Conservation (phyloP, 768 basidiomycete genomes). For the Phaffia australis region DNA sequence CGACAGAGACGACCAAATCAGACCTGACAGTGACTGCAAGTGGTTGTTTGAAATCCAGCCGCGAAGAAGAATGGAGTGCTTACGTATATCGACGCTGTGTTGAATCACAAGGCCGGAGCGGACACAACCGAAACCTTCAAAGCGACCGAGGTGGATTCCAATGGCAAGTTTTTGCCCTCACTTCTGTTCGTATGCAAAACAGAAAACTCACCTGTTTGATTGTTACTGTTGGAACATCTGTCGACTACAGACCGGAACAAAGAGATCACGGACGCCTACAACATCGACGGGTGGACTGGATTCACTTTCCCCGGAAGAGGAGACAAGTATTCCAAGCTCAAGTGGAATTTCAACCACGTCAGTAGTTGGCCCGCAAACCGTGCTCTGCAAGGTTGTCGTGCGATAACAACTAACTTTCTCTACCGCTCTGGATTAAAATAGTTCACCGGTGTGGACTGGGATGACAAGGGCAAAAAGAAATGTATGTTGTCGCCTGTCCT, state of each 20-base stretch:
- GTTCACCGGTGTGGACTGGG: conserved; percentile 67
- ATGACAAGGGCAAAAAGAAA: conserved; percentile 53
- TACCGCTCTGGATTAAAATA: conserved; percentile 45
- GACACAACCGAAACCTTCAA: conserved; percentile 60
- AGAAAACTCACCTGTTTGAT: no score
- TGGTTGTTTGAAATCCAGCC: neutral
- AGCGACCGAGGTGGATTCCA: conserved; percentile 59
- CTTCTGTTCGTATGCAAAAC: no score
- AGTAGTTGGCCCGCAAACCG: conserved; percentile 5
- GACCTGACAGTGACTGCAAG: neutral
- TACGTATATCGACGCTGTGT: conserved; percentile 46
- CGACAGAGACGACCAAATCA: neutral
- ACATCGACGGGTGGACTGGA: conserved; percentile 51
- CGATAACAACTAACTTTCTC: conserved; percentile 59
- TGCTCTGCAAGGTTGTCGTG: neutral
- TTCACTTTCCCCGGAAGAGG: conserved; percentile 72
- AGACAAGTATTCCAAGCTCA: conserved; percentile 43
- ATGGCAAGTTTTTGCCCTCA: conserved; percentile 27
- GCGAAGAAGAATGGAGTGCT: conserved; percentile 62
- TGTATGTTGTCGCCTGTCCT: conserved; percentile 45
- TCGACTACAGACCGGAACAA: conserved; percentile 48
- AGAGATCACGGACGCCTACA: conserved; percentile 48
- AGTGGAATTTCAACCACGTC: conserved; percentile 27
- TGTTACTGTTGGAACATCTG: no score
- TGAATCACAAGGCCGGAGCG: conserved; percentile 66